A percentile compares a stretch with the other conserved stretches of the same genome.
These are phyloP conservation scores for Helichrysum umbraculigerum DNA, from an alignment of 129 eudicot genomes.

Conservation along the genomic window DNA sequence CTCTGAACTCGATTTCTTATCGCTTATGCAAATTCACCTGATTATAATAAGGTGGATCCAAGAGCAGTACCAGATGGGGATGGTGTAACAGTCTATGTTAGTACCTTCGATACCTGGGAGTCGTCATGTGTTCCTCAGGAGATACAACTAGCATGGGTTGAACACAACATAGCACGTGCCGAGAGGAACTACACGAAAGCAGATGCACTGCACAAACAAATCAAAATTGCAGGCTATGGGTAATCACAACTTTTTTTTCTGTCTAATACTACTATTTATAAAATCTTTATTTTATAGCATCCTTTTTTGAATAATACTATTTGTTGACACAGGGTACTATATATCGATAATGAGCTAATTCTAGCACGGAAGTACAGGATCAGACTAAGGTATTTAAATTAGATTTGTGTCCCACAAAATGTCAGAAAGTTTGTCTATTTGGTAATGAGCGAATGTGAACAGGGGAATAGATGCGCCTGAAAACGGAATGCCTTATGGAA, in stretches of 20 bases:
- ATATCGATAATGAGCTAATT: conserved; percentile 54
- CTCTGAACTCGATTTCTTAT: background rate
- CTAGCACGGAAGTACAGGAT: conserved; percentile 73
- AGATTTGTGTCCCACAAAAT: background rate
- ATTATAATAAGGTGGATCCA: conserved; percentile 53
- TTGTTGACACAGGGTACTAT: conserved; percentile 48
- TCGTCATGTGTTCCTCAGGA: conserved; percentile 64
- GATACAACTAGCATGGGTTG: conserved; percentile 54
- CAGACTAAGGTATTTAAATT: conserved; percentile 57
- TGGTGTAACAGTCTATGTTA: conserved; percentile 76
- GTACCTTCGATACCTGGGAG: conserved; percentile 53
- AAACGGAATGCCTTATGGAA: conserved; percentile 73
- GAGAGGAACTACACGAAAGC: conserved; percentile 54
- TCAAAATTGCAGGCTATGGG: conserved; percentile 66
- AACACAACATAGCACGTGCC: conserved; percentile 66
- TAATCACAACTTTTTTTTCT: conserved; percentile 1
- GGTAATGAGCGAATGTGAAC: conserved; percentile 22
- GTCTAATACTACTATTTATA: background rate
- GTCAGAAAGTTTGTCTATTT: background rate
- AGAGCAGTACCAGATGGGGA: conserved; percentile 94
- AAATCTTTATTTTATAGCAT: background rate
- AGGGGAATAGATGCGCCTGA: conserved; percentile 98
- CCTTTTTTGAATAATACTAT: background rate
- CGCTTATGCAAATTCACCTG: background rate
- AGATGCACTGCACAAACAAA: conserved; percentile 56